Conservation (phyloP, 257 asterid genomes). For the Eucommia ulmoides region DNA sequence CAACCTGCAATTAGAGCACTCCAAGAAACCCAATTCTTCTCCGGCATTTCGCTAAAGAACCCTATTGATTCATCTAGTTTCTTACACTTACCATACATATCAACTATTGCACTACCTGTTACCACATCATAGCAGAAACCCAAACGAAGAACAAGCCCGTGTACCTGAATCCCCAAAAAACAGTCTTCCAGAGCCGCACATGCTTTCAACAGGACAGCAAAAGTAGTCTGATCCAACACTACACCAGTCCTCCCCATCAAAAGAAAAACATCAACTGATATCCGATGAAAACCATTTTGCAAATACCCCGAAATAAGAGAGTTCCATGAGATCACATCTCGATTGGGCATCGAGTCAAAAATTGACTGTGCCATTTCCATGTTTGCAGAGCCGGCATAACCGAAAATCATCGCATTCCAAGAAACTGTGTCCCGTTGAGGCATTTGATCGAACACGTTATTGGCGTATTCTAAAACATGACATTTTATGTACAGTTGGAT, state of each 20-base stretch:
- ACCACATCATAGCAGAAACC: conserved; percentile 60
- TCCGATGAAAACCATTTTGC: conserved; percentile 37
- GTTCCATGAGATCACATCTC: conserved; percentile 81
- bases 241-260: conserved; percentile 50
- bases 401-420: conserved; percentile 71
- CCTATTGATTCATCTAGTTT: conserved; percentile 35
- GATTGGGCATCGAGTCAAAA: conserved; percentile 55
- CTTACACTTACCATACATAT: conserved; percentile 88
- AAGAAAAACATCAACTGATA: conserved; percentile 34
- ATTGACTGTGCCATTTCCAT: conserved; percentile 27
- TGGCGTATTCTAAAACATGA: conserved; percentile 33
- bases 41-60: conserved; percentile 45
- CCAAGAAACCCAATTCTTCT: conserved; percentile 77
- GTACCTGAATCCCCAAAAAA: conserved; percentile 47
- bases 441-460: conserved; percentile 63
- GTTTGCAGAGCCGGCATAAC: conserved; percentile 32
- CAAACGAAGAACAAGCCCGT: conserved; percentile 39
- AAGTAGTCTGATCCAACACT: conserved; percentile 51
- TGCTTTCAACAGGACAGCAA: conserved; percentile 54
- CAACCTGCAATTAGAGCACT: conserved; percentile 76
- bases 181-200: conserved; percentile 41
- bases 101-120: conserved; percentile 65
- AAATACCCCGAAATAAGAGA: conserved; percentile 71
- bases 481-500: conserved; percentile 50
- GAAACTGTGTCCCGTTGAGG: conserved; percentile 47